Evolutionary conservation across 2,329 filamentous ascomycete species (phyloP).

Genomic region (Davidsoniella neocaledoniae): DNA sequence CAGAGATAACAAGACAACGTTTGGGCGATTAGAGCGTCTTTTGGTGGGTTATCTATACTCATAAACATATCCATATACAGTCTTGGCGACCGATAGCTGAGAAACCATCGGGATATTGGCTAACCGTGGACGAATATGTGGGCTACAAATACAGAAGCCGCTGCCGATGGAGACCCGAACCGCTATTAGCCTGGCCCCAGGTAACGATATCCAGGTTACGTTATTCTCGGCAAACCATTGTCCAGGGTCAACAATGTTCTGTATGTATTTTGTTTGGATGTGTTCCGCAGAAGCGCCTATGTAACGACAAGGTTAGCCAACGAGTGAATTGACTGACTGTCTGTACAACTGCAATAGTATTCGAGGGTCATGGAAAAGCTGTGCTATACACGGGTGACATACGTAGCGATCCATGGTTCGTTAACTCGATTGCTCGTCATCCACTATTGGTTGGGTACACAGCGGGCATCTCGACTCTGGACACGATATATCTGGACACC

Average conservation of each 20-base stretch:
- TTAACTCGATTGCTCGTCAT: constrained; percentile 53
- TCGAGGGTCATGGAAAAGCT: constrained; percentile 56
- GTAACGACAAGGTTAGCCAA: no score
- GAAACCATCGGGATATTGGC: neutral
- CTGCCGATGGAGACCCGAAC: constrained; percentile 71
- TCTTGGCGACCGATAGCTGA: constrained; percentile 1
- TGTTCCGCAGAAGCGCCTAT: no score
- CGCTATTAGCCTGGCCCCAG: constrained; percentile 53
- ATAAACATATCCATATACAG: constrained; percentile 1
- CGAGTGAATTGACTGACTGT: neutral
- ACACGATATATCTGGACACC: constrained; percentile 80
- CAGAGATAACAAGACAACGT: constrained; percentile 57
- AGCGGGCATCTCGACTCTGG: constrained; percentile 45
- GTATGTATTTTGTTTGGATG: constrained; percentile 22
- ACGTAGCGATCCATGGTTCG: constrained; percentile 72
- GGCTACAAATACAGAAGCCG: constrained; percentile 37
- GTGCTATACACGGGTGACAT: constrained; percentile 83
- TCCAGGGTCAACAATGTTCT: constrained; percentile 77
- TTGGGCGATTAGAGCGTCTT: constrained; percentile 59
- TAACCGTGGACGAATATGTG: neutral
- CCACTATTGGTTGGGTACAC: constrained; percentile 63
- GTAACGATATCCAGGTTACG: constrained; percentile 58
- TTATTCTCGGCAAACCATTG: constrained; percentile 89
- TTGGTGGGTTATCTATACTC: no score
- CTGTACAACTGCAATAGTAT: constrained; percentile 31